phyloP scores from a whole-genome alignment of 2,329 filamentous ascomycete genomes.

The Paracamarosporium sp. region DNA sequence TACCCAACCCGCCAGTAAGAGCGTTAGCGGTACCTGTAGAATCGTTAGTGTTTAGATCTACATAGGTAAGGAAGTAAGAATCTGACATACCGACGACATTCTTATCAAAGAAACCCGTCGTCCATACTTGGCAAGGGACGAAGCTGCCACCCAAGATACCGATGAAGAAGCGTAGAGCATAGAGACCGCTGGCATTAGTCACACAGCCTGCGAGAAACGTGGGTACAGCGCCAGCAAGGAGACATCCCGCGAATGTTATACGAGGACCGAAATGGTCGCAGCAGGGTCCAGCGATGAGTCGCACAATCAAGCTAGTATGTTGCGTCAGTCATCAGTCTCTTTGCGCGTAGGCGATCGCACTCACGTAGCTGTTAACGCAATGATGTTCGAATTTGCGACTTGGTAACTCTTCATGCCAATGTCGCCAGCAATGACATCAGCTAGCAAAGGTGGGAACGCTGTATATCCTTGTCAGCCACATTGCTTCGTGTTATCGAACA shows the following conservation, averaged over 20 bases:
- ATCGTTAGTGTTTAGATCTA: not conserved
- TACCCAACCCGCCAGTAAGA: constrained; percentile 66
- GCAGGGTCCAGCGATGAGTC: constrained; percentile 76
- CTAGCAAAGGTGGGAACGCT: constrained; percentile 40
- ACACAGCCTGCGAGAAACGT: constrained; percentile 81
- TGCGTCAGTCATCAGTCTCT: not conserved
- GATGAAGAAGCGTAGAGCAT: constrained; percentile 77
- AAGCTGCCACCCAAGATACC: constrained; percentile 78
- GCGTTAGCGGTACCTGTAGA: constrained; percentile 72
- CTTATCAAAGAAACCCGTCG: constrained; percentile 90
- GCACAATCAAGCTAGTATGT: constrained; percentile 64
- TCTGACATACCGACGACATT: constrained; percentile 75
- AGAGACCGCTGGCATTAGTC: constrained; percentile 68
- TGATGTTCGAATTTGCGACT: constrained; percentile 86
- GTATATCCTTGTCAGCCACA: constrained; percentile 1
- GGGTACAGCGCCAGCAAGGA: constrained; percentile 79
- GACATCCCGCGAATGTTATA: constrained; percentile 74
- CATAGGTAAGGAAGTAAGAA: not conserved
- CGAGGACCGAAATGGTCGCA: constrained; percentile 85
- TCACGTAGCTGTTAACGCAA: constrained; percentile 64
- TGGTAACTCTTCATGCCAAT: constrained; percentile 72
- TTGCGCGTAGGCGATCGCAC: not conserved
- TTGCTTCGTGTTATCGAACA: not conserved
- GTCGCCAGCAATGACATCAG: constrained; percentile 74
- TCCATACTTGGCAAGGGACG: constrained; percentile 89